phyloP scores from a whole-genome alignment of 2,329 filamentous ascomycete species.

The Harringtonia lauricola region DNA sequence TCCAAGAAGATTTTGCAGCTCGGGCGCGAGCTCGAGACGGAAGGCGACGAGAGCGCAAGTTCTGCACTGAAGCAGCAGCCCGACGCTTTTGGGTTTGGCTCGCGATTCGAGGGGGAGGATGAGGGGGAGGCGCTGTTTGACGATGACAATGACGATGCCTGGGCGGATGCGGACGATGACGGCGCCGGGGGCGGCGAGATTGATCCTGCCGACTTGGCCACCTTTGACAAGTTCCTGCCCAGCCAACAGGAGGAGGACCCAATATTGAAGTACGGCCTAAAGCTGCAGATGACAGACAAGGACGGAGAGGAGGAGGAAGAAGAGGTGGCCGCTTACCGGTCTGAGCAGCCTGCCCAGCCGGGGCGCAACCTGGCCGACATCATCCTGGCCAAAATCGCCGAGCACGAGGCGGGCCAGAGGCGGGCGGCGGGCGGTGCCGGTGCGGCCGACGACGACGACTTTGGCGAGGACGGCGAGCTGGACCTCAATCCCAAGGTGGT shows the following conservation, averaged over 20 bases:
- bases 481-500: slow-evolving; percentile 85
- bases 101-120: slow-evolving; percentile 21
- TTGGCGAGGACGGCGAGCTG: slow-evolving; percentile 69
- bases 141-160: slow-evolving; percentile 51
- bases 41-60: slow-evolving; percentile 42
- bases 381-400: slow-evolving; percentile 88
- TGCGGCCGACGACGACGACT: slow-evolving; percentile 30
- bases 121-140: slow-evolving; percentile 22
- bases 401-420: slow-evolving; percentile 55
- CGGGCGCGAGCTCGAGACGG: slow-evolving; percentile 76
- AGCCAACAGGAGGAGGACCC: slow-evolving; percentile 59
- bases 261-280: slow-evolving; percentile 49
- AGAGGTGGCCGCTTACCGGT: slow-evolving; percentile 33
- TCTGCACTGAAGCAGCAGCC: not conserved
- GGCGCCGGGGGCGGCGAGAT: slow-evolving; percentile 69
- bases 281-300: slow-evolving; percentile 6
- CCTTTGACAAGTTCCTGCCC: slow-evolving; percentile 83
- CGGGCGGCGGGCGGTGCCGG: slow-evolving; percentile 1
- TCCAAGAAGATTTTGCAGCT: slow-evolving; percentile 52
- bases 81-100: not conserved
- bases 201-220: slow-evolving; percentile 78
- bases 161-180: slow-evolving; percentile 68
- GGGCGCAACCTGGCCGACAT: slow-evolving; percentile 77
- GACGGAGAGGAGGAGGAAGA: slow-evolving; percentile 19
- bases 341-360: slow-evolving; percentile 12